phyloP scores from a whole-genome alignment of 2,329 filamentous ascomycete genomes.

The Neocucurbitaria cava region DNA sequence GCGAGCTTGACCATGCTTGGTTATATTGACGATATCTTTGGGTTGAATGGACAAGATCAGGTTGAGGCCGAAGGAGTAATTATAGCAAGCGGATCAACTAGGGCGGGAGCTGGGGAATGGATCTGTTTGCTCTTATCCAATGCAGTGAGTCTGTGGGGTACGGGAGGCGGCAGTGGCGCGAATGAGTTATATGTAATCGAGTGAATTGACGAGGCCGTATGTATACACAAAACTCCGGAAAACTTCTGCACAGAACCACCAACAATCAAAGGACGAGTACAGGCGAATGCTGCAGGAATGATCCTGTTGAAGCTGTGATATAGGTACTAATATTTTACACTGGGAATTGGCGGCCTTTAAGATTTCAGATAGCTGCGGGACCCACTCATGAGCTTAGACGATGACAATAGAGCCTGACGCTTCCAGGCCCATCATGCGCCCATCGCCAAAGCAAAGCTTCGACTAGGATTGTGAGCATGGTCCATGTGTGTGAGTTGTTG shows the following conservation, averaged over 20 bases:
- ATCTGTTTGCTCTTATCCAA: background rate
- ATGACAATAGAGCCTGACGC: background rate
- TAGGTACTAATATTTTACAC: background rate
- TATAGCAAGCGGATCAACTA: background rate
- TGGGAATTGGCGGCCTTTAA: background rate
- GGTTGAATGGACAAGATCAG: background rate
- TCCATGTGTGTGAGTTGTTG: conserved; percentile 3
- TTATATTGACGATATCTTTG: background rate
- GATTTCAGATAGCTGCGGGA: background rate
- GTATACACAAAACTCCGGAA: background rate
- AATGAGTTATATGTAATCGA: background rate
- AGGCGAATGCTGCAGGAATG: background rate
- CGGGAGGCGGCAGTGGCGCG: background rate
- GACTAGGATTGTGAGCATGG: conserved; percentile 1
- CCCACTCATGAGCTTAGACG: background rate
- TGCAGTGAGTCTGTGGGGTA: background rate
- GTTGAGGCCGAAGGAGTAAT: background rate
- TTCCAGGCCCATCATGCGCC: background rate
- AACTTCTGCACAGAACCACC: background rate
- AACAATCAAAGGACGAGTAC: background rate
- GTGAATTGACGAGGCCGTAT: background rate
- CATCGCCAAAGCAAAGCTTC: background rate
- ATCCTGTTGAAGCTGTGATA: background rate
- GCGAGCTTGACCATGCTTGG: conserved; percentile 31
- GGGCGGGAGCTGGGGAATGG: background rate